Conservation (phyloP, 768 basidiomycete genomes). For the Obba rivulosa region DNA sequence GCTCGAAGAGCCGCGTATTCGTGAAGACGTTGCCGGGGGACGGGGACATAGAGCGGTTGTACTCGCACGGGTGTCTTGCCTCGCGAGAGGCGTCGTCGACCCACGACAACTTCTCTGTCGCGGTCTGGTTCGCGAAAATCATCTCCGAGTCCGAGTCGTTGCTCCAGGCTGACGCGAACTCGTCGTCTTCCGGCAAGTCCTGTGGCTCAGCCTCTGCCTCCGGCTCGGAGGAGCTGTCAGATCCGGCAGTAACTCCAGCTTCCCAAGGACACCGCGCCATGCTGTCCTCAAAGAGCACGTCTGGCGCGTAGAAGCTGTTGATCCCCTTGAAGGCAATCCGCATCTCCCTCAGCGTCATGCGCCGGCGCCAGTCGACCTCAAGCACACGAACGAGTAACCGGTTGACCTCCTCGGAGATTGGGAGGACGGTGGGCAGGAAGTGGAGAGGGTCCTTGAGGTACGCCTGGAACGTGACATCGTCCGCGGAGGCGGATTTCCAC, state of each 20-base stretch:
- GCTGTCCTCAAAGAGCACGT: conserved; percentile 73
- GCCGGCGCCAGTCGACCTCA: conserved; percentile 30
- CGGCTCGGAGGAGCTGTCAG: conserved; percentile 38
- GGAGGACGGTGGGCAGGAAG: conserved; percentile 65
- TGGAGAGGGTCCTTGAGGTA: conserved; percentile 71
- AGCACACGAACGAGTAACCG: conserved; percentile 26
- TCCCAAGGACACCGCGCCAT: conserved; percentile 80
- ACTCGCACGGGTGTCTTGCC: conserved; percentile 6
- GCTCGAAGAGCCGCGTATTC: conserved; percentile 22
- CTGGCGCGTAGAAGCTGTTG: conserved; percentile 65
- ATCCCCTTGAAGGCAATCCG: conserved; percentile 52
- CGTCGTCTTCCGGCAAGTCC: conserved; percentile 15
- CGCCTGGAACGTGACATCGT: conserved; percentile 86
- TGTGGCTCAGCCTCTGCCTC: conserved; percentile 33
- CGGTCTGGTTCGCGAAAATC: conserved; percentile 21
- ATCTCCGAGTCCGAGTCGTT: conserved; percentile 24
- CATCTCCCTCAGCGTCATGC: conserved; percentile 38
- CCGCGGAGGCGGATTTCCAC: conserved; percentile 81
- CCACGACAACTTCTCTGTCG: conserved; percentile 15
- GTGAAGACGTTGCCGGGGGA: conserved; percentile 19
- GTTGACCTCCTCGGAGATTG: conserved; percentile 33
- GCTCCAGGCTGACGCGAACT: conserved; percentile 19
- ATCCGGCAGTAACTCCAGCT: conserved; percentile 57
- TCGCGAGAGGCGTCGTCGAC: conserved; percentile 12
- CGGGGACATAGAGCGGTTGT: conserved; percentile 16